Base-by-base conservation (phyloP, 768 basidiomycete species). In the Paxillus ammoniavirescens region DNA sequence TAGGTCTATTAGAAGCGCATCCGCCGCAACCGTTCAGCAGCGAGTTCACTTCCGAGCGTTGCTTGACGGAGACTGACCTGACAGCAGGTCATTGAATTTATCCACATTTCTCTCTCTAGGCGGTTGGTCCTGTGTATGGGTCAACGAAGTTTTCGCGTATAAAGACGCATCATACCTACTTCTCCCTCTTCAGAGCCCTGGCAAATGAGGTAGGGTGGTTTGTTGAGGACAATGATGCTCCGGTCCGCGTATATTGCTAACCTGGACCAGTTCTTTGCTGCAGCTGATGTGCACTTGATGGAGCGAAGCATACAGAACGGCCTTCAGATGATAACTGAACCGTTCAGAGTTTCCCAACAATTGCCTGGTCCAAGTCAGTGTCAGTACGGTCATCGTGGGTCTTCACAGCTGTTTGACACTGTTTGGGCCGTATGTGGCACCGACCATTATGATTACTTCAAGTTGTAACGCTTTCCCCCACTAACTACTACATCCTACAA, bases 191-290 rank as follows among this genome's bases (percentile, higher is more conserved):
- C 52, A 28, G 65, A 70, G 49, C 65, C 62, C 66, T 86, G 85
- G 52, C 81, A 83, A 12, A 82, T 64, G 40, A 87, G 70, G 18
- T 75, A 78, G 4, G 81, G 74, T 3, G 85, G 84, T 62, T 87
- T 87, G 61, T 85, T 82, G 40, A 85, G 58, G 7, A 85, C 73
- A 15, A 85, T 66, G n/a, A 80, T 52, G 17, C 74, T 71, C 40
- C 75, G 73, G 67, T 87, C 85, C 52, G 77, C 71, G 62, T 84
- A 87, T 7, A 85, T 53, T 15, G 69, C 70, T 30, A 61, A 37
- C 60, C 66, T 68, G 41, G 70, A 61, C 69, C 69, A 72, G 50
- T 65, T 61, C 66, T 61, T 62, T 26, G 51, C 36, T 57, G 48
- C 12, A 38, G 51, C 45, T 17, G 41, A 42, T 42, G 47, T 49